phyloP scores from a whole-genome alignment of 352 stramenopile species.

The Pythium graminicola region DNA sequence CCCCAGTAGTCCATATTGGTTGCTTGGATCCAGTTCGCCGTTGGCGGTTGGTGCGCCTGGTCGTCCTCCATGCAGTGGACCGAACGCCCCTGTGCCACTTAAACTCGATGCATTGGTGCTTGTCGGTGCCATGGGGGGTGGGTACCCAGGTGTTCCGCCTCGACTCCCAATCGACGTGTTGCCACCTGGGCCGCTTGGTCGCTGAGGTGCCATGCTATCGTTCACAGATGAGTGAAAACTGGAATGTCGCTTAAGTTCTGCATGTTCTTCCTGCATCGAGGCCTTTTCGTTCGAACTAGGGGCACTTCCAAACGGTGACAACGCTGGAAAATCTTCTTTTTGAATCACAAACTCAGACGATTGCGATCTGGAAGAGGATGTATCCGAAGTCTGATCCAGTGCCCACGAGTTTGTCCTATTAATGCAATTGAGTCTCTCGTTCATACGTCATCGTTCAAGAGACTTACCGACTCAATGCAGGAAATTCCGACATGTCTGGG shows the following conservation, averaged over 20 bases:
- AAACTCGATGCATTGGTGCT: conserved; percentile 30
- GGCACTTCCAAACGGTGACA: conserved; percentile 54
- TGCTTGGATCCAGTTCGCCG: conserved; percentile 56
- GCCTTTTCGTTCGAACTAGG: conserved; percentile 43
- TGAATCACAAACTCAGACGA: conserved; percentile 82
- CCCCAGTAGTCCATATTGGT: conserved; percentile 72
- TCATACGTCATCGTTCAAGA: not conserved
- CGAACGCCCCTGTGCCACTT: conserved; percentile 44
- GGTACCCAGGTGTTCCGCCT: conserved; percentile 4
- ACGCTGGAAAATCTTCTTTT: conserved; percentile 80
- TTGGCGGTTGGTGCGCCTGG: conserved; percentile 16
- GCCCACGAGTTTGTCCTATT: conserved; percentile 53
- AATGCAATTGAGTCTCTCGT: not conserved
- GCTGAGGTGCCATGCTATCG: conserved; percentile 51
- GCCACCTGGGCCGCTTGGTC: conserved; percentile 33
- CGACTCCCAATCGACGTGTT: conserved; percentile 60
- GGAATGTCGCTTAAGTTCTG: conserved; percentile 54
- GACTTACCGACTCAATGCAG: conserved; percentile 33
- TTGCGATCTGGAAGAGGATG: conserved; percentile 35
- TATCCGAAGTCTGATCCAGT: conserved; percentile 34
- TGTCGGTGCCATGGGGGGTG: not conserved
- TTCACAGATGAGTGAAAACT: conserved; percentile 66
- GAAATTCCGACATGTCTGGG: conserved; percentile 83
- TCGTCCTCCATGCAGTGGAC: conserved; percentile 42
- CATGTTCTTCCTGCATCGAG: conserved; percentile 26